Evolutionary conservation across 768 basidiomycete species (phyloP).

Genomic region (Boletus sensibilis): DNA sequence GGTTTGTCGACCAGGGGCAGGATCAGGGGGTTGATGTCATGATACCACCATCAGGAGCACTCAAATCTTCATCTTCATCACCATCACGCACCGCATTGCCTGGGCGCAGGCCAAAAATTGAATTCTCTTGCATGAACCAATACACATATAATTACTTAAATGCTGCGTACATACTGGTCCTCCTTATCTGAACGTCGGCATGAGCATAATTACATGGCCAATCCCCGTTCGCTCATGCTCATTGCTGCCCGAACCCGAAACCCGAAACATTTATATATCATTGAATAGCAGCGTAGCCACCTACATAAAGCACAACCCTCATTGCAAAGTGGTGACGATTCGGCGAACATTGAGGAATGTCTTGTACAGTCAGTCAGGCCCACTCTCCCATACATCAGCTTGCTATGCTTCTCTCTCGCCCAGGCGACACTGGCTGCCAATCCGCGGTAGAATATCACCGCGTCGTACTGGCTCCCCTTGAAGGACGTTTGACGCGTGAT

Average conservation of each 20-base stretch:
- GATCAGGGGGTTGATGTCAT: constrained; percentile 27
- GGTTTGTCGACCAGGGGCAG: constrained; percentile 31
- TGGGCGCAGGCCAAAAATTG: neutral
- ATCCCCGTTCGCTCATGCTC: neutral
- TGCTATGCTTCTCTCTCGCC: too few species aligned
- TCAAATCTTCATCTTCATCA: too few species aligned
- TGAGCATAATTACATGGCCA: neutral
- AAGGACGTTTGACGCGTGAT: neutral
- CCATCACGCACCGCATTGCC: too few species aligned
- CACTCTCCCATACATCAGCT: too few species aligned
- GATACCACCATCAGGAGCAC: neutral
- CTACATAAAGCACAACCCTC: neutral
- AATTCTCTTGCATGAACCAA: neutral
- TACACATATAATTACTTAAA: neutral
- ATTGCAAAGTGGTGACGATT: neutral
- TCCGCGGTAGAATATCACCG: neutral
- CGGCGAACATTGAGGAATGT: neutral
- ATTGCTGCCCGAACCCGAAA: neutral
- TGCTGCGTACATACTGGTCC: neutral
- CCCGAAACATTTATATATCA: too few species aligned
- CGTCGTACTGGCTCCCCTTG: neutral
- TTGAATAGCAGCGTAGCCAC: neutral
- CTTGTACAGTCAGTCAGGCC: too few species aligned
- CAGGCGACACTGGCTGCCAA: too few species aligned
- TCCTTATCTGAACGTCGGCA: too few species aligned